Base-by-base conservation (phyloP, 2,329 filamentous ascomycete species). In the Orbilia oligospora region DNA sequence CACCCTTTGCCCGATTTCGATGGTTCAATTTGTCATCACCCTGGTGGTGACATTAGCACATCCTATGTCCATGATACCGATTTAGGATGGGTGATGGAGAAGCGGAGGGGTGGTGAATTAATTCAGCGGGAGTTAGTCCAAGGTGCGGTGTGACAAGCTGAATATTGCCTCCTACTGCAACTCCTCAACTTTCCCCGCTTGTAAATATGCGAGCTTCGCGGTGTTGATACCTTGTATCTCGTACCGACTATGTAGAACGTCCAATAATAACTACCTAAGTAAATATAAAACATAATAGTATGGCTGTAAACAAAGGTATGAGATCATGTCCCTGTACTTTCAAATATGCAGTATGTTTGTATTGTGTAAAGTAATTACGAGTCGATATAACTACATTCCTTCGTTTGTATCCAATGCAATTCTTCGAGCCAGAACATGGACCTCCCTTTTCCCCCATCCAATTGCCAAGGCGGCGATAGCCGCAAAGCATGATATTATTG, bases 401-500 rank as follows among this genome's bases (percentile, higher is more conserved):
- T 58, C 53, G 18, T n/a, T 38, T 3, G 51, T 68, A 63, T 77
- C 73, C 18, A 65, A 8, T 1, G 73, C 73, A 22, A 77, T 67
- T 24, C 73, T 71, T 20, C 56, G 58, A 12, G 73, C 20, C 16
- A 36, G 41, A 24, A 77, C 73, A 20, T 77, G 41, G 4, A 16
- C 22, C 0, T 20, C 38, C 9, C 73, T 41, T 3, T 18, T 20
- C 6, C 73, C 73, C 33, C 61, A 61, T 12, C 73, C 73, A 24
- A 77, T 58, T 48, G 49, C 58, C 8, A 71, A 36, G 12, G 73
- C 73, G 2, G 73, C 66, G 5, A 44, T 56, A 2, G 73, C n/a
- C 6, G 73, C 73, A 14, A 30, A 16, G 33, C 73, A 77, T n/a
- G 73, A 66, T 48, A 97, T 75, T 1, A 93, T 90, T 0, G 92